Evolutionary conservation across 768 basidiomycete species (phyloP).

Genomic region (Rhodotorula kratochvilovae): DNA sequence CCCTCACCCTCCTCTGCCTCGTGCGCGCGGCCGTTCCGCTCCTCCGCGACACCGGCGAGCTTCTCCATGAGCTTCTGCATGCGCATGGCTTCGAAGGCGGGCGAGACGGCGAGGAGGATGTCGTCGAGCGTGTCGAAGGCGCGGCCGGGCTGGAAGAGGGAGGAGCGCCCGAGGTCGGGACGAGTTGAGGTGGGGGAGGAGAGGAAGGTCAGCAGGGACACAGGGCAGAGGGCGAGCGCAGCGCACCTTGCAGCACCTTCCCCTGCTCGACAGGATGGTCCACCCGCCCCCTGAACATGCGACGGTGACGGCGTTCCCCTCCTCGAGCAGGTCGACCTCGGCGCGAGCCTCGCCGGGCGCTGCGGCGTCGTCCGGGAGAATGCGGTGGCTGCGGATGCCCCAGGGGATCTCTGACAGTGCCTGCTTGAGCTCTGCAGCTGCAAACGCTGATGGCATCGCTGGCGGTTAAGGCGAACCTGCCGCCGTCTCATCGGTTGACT

Average conservation of each 20-base stretch:
- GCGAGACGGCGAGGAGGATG: conserved; percentile 17
- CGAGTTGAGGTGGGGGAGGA: background rate
- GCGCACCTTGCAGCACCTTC: background rate
- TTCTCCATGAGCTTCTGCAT: conserved; percentile 18
- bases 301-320: background rate
- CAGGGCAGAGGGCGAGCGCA: background rate
- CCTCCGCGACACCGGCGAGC: background rate
- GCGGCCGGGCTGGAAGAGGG: background rate
- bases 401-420: conserved; percentile 19
- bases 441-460: background rate
- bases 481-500: no score
- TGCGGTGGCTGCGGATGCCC: conserved; percentile 2
- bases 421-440: background rate
- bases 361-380: background rate
- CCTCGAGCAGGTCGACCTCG: conserved; percentile 18
- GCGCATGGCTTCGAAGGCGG: conserved; percentile 6
- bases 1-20: background rate
- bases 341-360: background rate
- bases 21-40: background rate
- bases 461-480: background rate
- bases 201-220: background rate
- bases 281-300: conserved; percentile 5
- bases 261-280: background rate
- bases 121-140: conserved; percentile 28
- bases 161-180: background rate